Evolutionary conservation across 495 filamentous ascomycete species (phyloP).

Genomic region (Entonaema liquescens): DNA sequence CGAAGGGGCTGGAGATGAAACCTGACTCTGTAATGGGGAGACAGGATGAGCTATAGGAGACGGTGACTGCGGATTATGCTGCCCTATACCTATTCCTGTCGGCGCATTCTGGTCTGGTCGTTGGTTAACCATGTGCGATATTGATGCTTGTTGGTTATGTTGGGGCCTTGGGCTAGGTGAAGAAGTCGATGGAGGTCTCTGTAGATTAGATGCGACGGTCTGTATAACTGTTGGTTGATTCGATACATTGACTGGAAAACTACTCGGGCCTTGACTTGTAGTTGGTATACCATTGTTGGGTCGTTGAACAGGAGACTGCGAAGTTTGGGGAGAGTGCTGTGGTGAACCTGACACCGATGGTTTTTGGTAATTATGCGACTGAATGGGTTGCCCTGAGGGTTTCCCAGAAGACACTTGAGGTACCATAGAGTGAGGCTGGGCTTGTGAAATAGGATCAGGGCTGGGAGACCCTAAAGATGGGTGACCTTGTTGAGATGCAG

Average conservation of each 20-base stretch:
- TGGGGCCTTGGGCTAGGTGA: slow-evolving; percentile 1
- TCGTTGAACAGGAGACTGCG: slow-evolving; percentile 9
- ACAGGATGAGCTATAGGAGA: slow-evolving; percentile 35
- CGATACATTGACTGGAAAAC: neutral
- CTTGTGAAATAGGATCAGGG: slow-evolving; percentile 3
- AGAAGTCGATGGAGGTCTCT: slow-evolving; percentile 10
- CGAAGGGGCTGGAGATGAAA: slow-evolving; percentile 43
- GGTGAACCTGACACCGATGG: slow-evolving; percentile 18
- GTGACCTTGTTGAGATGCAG: neutral
- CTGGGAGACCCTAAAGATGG: neutral
- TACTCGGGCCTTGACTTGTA: slow-evolving; percentile 6
- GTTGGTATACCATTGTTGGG: neutral
- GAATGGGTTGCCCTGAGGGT: slow-evolving; percentile 8
- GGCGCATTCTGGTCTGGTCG: slow-evolving; percentile 8
- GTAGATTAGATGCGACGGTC: neutral
- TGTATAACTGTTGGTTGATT: slow-evolving; percentile 4
- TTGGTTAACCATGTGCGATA: neutral
- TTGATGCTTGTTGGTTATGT: neutral
- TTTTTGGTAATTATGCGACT: slow-evolving; percentile 5
- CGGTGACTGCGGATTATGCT: slow-evolving; percentile 20
- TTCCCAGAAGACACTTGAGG: slow-evolving; percentile 7
- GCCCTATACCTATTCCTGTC: slow-evolving; percentile 6
- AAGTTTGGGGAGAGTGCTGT: slow-evolving; percentile 18
- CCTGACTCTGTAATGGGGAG: slow-evolving; percentile 44
- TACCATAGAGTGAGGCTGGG: neutral